Evolutionary conservation across 768 basidiomycete genomes (phyloP).

Genomic region (Neoboletus subvelutipes): DNA sequence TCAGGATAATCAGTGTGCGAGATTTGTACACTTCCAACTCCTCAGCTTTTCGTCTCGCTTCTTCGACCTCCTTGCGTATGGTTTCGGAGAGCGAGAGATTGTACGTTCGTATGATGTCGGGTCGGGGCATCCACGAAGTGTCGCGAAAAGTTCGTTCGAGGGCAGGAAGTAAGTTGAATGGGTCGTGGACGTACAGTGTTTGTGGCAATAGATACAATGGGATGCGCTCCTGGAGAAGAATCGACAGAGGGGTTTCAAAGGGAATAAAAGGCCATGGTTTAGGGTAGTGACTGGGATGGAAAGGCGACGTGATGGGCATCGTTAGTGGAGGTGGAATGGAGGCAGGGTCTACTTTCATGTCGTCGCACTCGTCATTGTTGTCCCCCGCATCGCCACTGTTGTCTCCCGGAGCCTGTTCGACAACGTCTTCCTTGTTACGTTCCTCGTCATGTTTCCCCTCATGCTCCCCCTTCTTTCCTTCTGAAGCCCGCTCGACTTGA

Average conservation of each 20-base stretch:
- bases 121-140: conserved; percentile 30
- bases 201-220: conserved; percentile 38
- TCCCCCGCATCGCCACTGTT: not conserved
- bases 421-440: not conserved
- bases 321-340: not conserved
- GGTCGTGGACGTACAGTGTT: conserved; percentile 45
- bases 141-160: not conserved
- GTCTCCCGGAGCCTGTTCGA: too few species aligned
- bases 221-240: conserved; percentile 35
- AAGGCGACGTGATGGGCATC: conserved; percentile 26
- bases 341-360: not conserved
- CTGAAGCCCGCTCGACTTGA: not conserved
- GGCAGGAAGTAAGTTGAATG: conserved; percentile 35
- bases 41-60: conserved; percentile 5
- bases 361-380: not conserved
- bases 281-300: conserved; percentile 38
- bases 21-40: conserved; percentile 14
- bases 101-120: conserved; percentile 35
- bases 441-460: not conserved
- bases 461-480: not conserved
- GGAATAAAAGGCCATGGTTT: conserved; percentile 42
- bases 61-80: not conserved
- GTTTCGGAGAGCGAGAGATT: conserved; percentile 17
- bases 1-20: conserved; percentile 20
- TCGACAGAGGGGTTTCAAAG: conserved; percentile 26